Evolutionary conservation across 805 yeast genomes (phyloP), one percentile per base, ranked within the genome.

Genomic region (Spathaspora arborariae): DNA sequence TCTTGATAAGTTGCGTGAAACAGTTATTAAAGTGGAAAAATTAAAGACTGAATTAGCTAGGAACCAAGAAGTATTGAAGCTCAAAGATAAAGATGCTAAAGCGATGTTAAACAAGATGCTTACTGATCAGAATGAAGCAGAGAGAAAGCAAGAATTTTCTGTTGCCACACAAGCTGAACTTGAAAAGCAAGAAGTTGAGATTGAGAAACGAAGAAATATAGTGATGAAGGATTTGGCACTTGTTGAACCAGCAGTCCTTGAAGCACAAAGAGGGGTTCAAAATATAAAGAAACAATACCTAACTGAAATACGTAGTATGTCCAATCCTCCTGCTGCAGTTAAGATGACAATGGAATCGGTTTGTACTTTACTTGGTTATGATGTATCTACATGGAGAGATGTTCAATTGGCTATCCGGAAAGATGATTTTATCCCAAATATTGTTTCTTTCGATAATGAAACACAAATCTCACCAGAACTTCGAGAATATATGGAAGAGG

Each of bases 211-310:
- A 30, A 74, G 80, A 50, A 60, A 63, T 0, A 53, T 58, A 1
- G 96, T 88, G 0, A 59, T 80, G 64, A 60, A 65, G 5, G 92
- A 88, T 46, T 70, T 92, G n/a, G 81, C 78, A 13, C 66, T 72
- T 5, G 96, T 91, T 0, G 94, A 89, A 57, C 97, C 97, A 0
- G 84, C 94, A 0, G 84, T 91, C 5, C 46, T 78, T 2, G 95
- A 85, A 51, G 98, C 98, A 0, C 86, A 85, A 56, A 70, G 78
- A 50, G 96, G 96, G 13, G 98, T 92, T n/a, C 85, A 86, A 53
- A 86, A 88, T 55, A 92, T 92, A 51, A 89, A 90, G 64, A 92
- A 92, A 60, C 95, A 88, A 50, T 97, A 92, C 58, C 70, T 92
- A 37, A 87, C 96, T 1, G 98, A 92, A 63, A 70, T 92, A 22